phyloP scores from a whole-genome alignment of 2,329 filamentous ascomycete species.

The Cordyceps cateniannulata region DNA sequence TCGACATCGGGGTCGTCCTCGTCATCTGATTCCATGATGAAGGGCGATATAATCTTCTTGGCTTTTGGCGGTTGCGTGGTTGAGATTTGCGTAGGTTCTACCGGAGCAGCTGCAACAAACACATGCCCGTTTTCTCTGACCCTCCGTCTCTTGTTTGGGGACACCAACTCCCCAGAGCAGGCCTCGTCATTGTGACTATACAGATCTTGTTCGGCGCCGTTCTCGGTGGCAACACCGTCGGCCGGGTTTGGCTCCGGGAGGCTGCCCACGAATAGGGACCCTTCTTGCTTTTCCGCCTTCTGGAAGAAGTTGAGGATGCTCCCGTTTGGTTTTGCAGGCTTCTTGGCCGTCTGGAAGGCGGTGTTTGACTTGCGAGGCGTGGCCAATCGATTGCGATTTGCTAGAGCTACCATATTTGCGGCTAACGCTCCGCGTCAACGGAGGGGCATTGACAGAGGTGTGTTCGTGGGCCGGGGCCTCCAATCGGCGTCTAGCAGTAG shows the following conservation, averaged over 20 bases:
- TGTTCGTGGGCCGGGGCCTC: neutral
- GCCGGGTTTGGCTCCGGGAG: slow-evolving; percentile 13
- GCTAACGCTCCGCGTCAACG: neutral
- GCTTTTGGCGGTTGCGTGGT: slow-evolving; percentile 13
- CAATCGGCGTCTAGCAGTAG: neutral
- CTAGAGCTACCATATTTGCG: slow-evolving; percentile 27
- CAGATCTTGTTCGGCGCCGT: slow-evolving; percentile 16
- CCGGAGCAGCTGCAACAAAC: slow-evolving; percentile 15
- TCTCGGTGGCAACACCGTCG: slow-evolving; percentile 15
- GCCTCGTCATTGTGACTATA: slow-evolving; percentile 23
- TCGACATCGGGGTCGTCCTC: slow-evolving; percentile 28
- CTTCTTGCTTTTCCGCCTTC: slow-evolving; percentile 55
- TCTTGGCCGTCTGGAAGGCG: slow-evolving; percentile 23
- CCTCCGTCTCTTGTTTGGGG: slow-evolving; percentile 25
- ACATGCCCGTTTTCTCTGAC: slow-evolving; percentile 20
- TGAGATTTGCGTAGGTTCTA: neutral
- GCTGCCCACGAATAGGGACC: slow-evolving; percentile 49
- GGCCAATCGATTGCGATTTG: slow-evolving; percentile 25
- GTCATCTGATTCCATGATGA: slow-evolving; percentile 63
- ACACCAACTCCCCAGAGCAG: slow-evolving; percentile 28
- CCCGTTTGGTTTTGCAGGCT: slow-evolving; percentile 43
- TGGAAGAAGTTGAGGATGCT: slow-evolving; percentile 73
- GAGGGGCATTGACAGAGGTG: neutral
- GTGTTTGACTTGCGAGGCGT: slow-evolving; percentile 27
- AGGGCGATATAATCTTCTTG: slow-evolving; percentile 40